phyloP scores from a whole-genome alignment of 2,329 filamentous ascomycete genomes.

The Aureobasidium subglaciale region DNA sequence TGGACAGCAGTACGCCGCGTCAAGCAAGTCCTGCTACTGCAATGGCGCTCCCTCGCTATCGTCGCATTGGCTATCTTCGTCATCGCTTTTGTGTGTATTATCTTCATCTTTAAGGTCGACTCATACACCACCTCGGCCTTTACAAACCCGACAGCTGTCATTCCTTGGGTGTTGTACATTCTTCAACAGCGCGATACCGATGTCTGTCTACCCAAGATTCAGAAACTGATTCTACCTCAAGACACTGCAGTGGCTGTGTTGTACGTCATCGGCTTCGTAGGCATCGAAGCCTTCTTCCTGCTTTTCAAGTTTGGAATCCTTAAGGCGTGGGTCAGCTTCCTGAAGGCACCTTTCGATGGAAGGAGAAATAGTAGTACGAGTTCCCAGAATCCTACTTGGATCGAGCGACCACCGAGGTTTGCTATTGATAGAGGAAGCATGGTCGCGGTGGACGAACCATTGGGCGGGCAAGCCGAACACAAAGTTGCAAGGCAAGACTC shows the following conservation, averaged over 20 bases:
- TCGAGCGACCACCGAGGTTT: neutral
- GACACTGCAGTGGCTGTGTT: constrained; percentile 20
- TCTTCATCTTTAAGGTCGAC: constrained; percentile 23
- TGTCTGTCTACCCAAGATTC: constrained; percentile 19
- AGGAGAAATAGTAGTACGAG: constrained; percentile 13
- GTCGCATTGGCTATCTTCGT: constrained; percentile 64
- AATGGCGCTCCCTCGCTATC: constrained; percentile 76
- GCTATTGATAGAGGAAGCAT: neutral
- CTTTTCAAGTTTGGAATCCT: constrained; percentile 20
- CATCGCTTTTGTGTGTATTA: constrained; percentile 21
- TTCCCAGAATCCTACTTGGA: neutral
- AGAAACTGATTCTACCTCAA: constrained; percentile 20
- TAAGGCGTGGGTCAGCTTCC: constrained; percentile 19
- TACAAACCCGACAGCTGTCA: constrained; percentile 18
- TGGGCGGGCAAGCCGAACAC: neutral
- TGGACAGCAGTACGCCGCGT: constrained; percentile 69
- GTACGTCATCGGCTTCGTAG: constrained; percentile 22
- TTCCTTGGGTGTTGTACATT: constrained; percentile 24
- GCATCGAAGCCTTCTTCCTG: constrained; percentile 22
- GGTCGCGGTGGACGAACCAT: neutral
- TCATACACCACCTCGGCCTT: constrained; percentile 19
- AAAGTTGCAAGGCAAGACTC: neutral
- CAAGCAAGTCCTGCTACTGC: constrained; percentile 68
- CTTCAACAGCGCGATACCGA: constrained; percentile 20
- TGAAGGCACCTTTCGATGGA: constrained; percentile 14